Percentiles rank a stretch among this genome's conserved stretches.
phyloP scores from a whole-genome alignment of 345 rosid genomes.

The Dimocarpus longan region DNA sequence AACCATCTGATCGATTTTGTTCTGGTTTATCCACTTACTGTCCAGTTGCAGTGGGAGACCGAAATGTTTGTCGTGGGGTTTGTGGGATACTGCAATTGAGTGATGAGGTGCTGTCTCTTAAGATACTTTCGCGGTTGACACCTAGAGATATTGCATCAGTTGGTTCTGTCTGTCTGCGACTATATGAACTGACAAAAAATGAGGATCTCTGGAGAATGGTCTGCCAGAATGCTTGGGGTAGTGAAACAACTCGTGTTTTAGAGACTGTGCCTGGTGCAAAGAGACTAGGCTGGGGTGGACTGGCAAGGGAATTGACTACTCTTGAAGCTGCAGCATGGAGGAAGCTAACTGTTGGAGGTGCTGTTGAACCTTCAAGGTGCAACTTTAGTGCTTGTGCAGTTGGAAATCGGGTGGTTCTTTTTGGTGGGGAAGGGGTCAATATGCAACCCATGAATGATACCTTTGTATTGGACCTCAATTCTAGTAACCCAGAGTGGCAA shows the following conservation, averaged over 20 bases:
- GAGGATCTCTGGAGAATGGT: slow-evolving; percentile 92
- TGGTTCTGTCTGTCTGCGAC: slow-evolving; percentile 66
- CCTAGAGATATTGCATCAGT: slow-evolving; percentile 87
- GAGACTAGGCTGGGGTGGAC: slow-evolving; percentile 81
- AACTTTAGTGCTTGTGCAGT: slow-evolving; percentile 94
- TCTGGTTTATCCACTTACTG: slow-evolving; percentile 44
- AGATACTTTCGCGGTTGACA: slow-evolving; percentile 71
- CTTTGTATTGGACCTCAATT: slow-evolving; percentile 76
- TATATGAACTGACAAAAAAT: slow-evolving; percentile 70
- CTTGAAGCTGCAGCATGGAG: slow-evolving; percentile 93
- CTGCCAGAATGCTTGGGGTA: slow-evolving; percentile 92
- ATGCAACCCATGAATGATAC: slow-evolving; percentile 98
- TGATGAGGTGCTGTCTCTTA: slow-evolving; percentile 75
- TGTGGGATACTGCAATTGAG: slow-evolving; percentile 74
- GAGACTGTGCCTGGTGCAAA: slow-evolving; percentile 85
- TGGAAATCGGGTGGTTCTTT: slow-evolving; percentile 81
- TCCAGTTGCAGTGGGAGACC: slow-evolving; percentile 44
- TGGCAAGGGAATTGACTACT: slow-evolving; percentile 85
- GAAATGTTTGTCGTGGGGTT: slow-evolving; percentile 60
- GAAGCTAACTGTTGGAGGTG: slow-evolving; percentile 84
- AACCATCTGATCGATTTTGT: slow-evolving; percentile 41
- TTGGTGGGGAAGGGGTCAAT: slow-evolving; percentile 91
- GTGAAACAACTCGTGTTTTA: slow-evolving; percentile 68
- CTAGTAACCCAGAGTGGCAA: slow-evolving; percentile 80
- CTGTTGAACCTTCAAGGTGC: slow-evolving; percentile 88